phyloP scores from a whole-genome alignment of 345 rosid species.

The Eucalyptus pumila region DNA sequence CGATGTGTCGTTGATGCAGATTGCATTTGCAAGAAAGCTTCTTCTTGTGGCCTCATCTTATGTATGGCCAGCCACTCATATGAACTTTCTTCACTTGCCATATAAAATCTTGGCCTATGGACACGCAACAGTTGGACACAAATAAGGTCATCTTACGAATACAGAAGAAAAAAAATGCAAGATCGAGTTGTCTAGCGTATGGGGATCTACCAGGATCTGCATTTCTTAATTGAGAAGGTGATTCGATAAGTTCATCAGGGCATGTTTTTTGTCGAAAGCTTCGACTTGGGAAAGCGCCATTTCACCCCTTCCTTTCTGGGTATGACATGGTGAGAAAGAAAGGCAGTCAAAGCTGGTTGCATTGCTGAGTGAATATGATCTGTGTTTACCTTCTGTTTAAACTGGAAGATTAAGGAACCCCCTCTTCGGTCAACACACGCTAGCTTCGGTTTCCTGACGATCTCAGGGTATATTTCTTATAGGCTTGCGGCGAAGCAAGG shows the following conservation, averaged over 20 bases:
- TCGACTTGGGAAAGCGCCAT: neutral
- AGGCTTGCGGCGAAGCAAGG: neutral
- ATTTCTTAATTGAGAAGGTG: neutral
- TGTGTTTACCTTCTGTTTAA: neutral
- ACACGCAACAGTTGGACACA: neutral
- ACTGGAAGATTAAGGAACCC: neutral
- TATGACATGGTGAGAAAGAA: neutral
- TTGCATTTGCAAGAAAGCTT: neutral
- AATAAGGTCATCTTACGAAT: neutral
- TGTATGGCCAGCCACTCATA: neutral
- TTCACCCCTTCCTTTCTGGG: neutral
- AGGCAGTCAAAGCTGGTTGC: neutral
- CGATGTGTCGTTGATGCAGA: neutral
- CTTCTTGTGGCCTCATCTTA: neutral
- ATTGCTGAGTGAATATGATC: neutral
- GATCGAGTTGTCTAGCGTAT: neutral
- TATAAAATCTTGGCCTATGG: neutral
- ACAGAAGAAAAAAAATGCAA: neutral
- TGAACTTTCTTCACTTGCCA: neutral
- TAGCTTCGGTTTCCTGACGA: neutral
- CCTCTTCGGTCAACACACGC: neutral
- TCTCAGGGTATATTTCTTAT: neutral
- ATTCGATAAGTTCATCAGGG: neutral
- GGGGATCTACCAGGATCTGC: neutral
- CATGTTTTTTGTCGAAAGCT: neutral